Evolutionary conservation across 1,139 yeast species (phyloP), one percentile per base, ranked within the genome.

Genomic region (Magnusiomyces ingens): DNA sequence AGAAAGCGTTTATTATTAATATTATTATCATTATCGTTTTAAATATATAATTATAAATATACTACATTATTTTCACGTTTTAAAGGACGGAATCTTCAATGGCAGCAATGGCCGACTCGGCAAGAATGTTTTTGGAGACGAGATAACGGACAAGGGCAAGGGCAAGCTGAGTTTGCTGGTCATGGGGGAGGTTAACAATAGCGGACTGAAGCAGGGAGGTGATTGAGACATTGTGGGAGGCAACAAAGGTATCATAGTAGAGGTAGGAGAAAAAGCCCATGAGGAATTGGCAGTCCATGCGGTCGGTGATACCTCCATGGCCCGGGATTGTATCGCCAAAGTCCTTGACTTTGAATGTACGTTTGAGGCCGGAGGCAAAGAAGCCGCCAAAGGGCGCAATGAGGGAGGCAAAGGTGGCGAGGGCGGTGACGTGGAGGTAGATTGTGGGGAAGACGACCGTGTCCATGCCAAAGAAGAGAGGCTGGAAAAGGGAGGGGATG

Each of bases 311-410:
- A 60, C 99, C 99, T 58, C 99, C 99, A 67, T 93, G 99, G 41
- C 99, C 99, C 11, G 96, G 96, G 59, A 88, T 88, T 18, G 95
- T 86, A 66, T 87, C 91, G 57, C 96, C 96, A 65, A 88, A 88
- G 69, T 88, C 96, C 71, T 88, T 88, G 55, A 91, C 91, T 64
- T 94, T 87, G 73, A 93, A 91, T n/a, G 98, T 90, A 70, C 99
- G 83, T 74, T 93, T 93, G 63, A 94, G 77, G 13, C 99, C 99
- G 51, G 95, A 85, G 2, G 99, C 99, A 64, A 93, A 93, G 70
- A 93, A 93, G 0, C 99, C 99, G 52, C 99, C 99, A 68, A 93
- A 93, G 55, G 99, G 99, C 1, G 99, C 99, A 69, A 93, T 85
- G 60, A 94, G 77, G 0, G 98, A 91, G 8, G 99, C 99, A 76